phyloP scores from a whole-genome alignment of 305 asterid genomes.

The Fraxinus xanthoxyloides region DNA sequence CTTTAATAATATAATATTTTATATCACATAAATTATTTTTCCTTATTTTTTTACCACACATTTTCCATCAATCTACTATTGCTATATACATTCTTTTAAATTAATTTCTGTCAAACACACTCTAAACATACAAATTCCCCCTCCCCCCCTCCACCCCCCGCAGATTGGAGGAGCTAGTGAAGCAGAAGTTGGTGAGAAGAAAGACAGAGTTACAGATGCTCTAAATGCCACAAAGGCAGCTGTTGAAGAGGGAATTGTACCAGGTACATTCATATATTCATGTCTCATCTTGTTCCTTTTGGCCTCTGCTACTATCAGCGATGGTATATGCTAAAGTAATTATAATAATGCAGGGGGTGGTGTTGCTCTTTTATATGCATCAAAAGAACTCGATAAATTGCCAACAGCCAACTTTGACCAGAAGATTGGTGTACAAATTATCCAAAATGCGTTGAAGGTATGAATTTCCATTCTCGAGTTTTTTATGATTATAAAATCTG shows the following conservation, averaged over 20 bases:
- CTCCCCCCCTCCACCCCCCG: constrained; percentile 9
- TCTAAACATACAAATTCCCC: background rate
- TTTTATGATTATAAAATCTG: background rate
- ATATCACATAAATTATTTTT: no score
- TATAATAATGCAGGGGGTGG: constrained; percentile 45
- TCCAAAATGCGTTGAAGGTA: constrained; percentile 52
- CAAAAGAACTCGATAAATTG: constrained; percentile 48
- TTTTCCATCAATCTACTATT: no score
- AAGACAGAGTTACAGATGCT: constrained; percentile 69
- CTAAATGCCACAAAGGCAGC: constrained; percentile 72
- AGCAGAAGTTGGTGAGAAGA: constrained; percentile 62
- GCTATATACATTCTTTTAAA: no score
- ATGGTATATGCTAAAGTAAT: background rate
- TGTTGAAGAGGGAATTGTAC: constrained; percentile 66
- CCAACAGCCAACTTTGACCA: constrained; percentile 59
- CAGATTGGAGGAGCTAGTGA: constrained; percentile 77
- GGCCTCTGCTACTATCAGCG: background rate
- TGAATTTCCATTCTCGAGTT: background rate
- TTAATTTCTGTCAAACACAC: no score
- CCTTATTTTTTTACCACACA: no score
- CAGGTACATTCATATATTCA: constrained; percentile 31
- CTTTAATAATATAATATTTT: no score
- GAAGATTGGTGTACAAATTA: constrained; percentile 58
- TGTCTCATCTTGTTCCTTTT: background rate
- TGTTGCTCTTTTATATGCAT: constrained; percentile 57